Evolutionary conservation across 805 yeast genomes (phyloP), one percentile per base, ranked within the genome.

Genomic region (Spathaspora girioi): DNA sequence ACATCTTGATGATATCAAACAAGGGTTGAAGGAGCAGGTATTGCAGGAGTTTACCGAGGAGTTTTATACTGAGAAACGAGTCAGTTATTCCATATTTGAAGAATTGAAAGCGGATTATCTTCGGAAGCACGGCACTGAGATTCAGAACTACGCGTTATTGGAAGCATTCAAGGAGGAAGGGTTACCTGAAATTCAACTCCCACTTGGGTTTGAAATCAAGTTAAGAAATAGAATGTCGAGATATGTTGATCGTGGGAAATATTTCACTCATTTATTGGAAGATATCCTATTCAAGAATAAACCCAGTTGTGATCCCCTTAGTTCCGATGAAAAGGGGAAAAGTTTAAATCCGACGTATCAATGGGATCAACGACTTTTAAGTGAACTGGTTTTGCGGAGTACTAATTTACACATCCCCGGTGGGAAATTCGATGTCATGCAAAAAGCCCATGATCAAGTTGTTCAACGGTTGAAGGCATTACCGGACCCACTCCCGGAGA

Each of bases 391-490:
- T 35, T 41, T 51, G 14, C 52, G 48, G 38, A 47, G 47, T 19
- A 42, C 55, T 15, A 48, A 52, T 14, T 38, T 68, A 19, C 50
- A 52, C 6, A 26, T 53, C n/a, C 44, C 47, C 7, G 52, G 54
- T 14, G 61, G 53, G 4, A 59, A 56, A 44, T 59, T 64, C 35
- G 43, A 49, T 2, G 65, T 59, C 17, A 53, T 70, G 23, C 63
- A 64, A 49, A 32, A 45, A 3, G 56, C 56, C 27, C 76, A 71
- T 54, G 68, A 62, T 38, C 47, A 48, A 5, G 52, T 68, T 11
- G 71, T 69, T 6, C 54, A 58, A 10, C 50, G 53, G n/a, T 54
- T 72, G 46, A 63, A 63, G 47, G 46, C 53, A 2, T 50, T 69
- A 23, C 55, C 63, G 12, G 51, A 56, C 2, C 72, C 73, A 5